phyloP scores from a whole-genome alignment of 768 basidiomycete genomes.

The Phaffia tasmanica region DNA sequence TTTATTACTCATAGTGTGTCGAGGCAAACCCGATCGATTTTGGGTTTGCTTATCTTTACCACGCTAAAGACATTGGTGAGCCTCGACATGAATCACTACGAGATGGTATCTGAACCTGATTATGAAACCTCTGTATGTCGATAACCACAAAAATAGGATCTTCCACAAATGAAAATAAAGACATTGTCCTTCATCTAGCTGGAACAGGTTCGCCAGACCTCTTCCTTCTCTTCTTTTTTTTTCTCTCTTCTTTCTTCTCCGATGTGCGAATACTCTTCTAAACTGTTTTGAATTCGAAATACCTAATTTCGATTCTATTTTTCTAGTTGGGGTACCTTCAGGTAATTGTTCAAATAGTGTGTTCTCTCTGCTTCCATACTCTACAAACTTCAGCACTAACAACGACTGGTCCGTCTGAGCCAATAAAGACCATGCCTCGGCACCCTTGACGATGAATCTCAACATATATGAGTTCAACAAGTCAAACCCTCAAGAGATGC shows the following conservation, averaged over 20 bases:
- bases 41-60: slow-evolving; percentile 15
- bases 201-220: background rate
- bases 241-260: too few relatives aligned
- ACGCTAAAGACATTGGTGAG: slow-evolving; percentile 7
- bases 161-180: too few relatives aligned
- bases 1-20: background rate
- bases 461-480: slow-evolving; percentile 17
- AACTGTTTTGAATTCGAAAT: too few relatives aligned
- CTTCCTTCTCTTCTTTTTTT: background rate
- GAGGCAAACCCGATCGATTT: slow-evolving; percentile 12
- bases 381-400: too few relatives aligned
- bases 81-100: background rate
- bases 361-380: too few relatives aligned
- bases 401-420: too few relatives aligned
- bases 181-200: background rate
- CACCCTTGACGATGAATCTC: slow-evolving; percentile 9
- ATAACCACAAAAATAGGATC: background rate
- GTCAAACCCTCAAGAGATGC: background rate
- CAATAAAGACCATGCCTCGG: slow-evolving; percentile 2
- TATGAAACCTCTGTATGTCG: background rate
- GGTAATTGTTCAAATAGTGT: too few relatives aligned
- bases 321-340: too few relatives aligned
- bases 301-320: too few relatives aligned
- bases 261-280: too few relatives aligned
- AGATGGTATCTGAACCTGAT: background rate